Conservation (phyloP, 192 early-diverging fungal species). For the Spizellomyces sp. region DNA sequence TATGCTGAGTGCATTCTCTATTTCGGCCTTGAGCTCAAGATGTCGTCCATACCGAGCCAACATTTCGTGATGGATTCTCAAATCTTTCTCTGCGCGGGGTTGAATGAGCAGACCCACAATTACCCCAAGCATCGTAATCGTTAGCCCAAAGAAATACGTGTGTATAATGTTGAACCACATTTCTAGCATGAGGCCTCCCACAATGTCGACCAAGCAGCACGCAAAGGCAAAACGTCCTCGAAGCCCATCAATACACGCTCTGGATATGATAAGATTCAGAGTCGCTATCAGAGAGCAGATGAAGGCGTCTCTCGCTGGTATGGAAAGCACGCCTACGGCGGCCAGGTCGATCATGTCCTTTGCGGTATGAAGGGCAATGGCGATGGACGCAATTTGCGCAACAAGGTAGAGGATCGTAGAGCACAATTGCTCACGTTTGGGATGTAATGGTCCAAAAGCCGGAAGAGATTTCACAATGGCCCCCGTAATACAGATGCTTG, state of each 20-base stretch:
- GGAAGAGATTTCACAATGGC: background rate
- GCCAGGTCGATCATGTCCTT: background rate
- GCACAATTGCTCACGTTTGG: background rate
- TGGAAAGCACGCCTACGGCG: background rate
- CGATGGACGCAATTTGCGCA: background rate
- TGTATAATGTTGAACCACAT: background rate
- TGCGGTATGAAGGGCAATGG: background rate
- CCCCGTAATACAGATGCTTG: background rate
- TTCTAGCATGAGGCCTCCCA: background rate
- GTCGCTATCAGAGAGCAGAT: background rate
- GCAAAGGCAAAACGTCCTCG: background rate
- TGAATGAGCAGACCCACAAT: background rate
- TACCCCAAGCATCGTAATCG: background rate
- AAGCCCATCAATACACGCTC: background rate
- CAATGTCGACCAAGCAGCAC: background rate
- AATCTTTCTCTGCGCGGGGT: background rate
- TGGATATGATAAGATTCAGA: background rate
- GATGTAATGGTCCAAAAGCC: background rate
- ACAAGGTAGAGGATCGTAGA: background rate
- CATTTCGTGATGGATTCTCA: background rate
- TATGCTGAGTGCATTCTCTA: too few relatives aligned
- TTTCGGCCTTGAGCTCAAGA: too few relatives aligned
- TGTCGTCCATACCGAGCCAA: background rate
- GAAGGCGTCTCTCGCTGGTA: background rate
- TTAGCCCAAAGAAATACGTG: background rate